A percentile compares a stretch with the other conserved stretches of the same genome.
Conservation (phyloP, 1,284 basidiomycete genomes). For the Clitocybe nebularis region DNA sequence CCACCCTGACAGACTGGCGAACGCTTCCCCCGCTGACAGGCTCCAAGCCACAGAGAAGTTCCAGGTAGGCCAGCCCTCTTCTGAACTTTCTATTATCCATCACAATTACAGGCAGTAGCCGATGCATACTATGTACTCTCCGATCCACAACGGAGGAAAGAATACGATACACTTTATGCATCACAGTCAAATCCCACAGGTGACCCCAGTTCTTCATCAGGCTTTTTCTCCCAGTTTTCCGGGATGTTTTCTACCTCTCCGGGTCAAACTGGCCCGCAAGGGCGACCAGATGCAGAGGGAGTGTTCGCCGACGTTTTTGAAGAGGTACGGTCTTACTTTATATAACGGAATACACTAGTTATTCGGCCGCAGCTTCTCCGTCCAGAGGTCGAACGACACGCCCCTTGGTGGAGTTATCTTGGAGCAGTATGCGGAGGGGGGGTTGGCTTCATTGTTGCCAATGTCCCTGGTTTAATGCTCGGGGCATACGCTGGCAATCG, state of each 20-base stretch:
- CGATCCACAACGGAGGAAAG: slow-evolving; percentile 70
- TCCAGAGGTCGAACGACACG: slow-evolving; percentile 69
- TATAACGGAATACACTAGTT: slow-evolving; percentile 2
- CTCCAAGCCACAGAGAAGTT: slow-evolving; percentile 78
- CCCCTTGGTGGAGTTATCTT: slow-evolving; percentile 74
- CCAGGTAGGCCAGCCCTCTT: slow-evolving; percentile 53
- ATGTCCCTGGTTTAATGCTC: slow-evolving; percentile 77
- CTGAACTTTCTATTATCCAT: neutral
- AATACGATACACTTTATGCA: slow-evolving; percentile 77
- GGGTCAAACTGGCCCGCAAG: slow-evolving; percentile 26
- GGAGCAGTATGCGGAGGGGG: slow-evolving; percentile 69
- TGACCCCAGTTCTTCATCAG: slow-evolving; percentile 64
- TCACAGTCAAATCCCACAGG: slow-evolving; percentile 50
- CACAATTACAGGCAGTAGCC: slow-evolving; percentile 72
- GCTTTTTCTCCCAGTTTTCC: slow-evolving; percentile 78
- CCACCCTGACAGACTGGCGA: slow-evolving; percentile 86
- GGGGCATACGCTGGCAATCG: slow-evolving; percentile 83
- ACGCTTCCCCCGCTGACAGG: slow-evolving; percentile 70
- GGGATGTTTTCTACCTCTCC: slow-evolving; percentile 53
- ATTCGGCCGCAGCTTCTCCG: slow-evolving; percentile 54
- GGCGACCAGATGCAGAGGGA: slow-evolving; percentile 71
- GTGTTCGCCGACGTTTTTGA: slow-evolving; percentile 91
- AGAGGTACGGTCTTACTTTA: slow-evolving; percentile 50
- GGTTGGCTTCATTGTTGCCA: slow-evolving; percentile 85
- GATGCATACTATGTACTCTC: slow-evolving; percentile 97